Evolutionary conservation across 495 filamentous ascomycete species (phyloP), one percentile per base, ranked within the genome.

Genomic region (Trichocladium uniseriatum): DNA sequence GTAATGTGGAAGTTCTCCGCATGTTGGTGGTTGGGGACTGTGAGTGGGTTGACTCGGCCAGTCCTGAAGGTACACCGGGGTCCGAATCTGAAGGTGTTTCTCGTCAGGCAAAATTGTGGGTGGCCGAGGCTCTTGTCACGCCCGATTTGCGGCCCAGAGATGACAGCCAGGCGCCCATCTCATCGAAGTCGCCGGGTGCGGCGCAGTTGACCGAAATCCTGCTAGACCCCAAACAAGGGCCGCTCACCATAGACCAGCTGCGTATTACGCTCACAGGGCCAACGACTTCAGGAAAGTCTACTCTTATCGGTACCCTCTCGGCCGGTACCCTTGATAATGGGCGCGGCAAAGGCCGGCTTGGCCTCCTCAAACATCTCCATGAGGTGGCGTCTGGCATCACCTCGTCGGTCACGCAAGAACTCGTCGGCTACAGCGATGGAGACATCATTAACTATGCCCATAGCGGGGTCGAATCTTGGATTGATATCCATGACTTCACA

Each of bases 211-310:
- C 36, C 20, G 58, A 61, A 38, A 29, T 37, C 37, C 35, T 61
- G 14, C 47, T 50, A 2, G 57, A 58, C 46, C 52, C 58, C 8
- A 61, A 63, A 51, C 55, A 53, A 9, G 58, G 62, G 18, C 65
- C 60, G 11, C 65, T 69, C 2, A 64, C 68, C 2, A 82, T 79
- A 0, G 77, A 88, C 53, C 90, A 97, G 58, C 75, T 98, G 42
- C 83, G 92, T n/a, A 73, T 98, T 32, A 94, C 91, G 10, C 73
- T 98, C 24, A 87, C 88, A 1, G 92, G 92, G 1, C 82, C 89
- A 10, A 95, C 88, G 18, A 86, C 83, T n/a, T 90, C 87, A 14
- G 92, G 92, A 9, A 98, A 98, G 64, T 94, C 91, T 1, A 94
- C 86, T 13, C 72, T 98, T 20, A 61, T 98, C 14, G 92, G 94